These are phyloP conservation scores for Coemansia sp. DNA, from an alignment of 192 early-diverging fungal species.

Conservation along the genomic window DNA sequence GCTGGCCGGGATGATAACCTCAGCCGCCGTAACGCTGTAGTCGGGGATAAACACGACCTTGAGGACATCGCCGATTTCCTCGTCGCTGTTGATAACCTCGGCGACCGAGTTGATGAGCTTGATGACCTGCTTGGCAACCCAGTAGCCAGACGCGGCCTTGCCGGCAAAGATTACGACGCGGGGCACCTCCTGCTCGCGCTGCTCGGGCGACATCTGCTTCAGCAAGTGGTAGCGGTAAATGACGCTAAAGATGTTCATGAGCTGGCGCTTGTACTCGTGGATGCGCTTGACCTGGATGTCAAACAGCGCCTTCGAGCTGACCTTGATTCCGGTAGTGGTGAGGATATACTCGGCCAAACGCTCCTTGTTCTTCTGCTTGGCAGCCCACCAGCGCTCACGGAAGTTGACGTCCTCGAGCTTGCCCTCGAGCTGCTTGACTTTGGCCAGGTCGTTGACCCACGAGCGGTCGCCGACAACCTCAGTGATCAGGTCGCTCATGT, in stretches of 20 bases:
- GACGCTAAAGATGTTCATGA: slow-evolving; percentile 95
- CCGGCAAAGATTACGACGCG: slow-evolving; percentile 95
- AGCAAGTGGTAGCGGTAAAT: slow-evolving; percentile 90
- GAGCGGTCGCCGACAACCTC: slow-evolving; percentile 69
- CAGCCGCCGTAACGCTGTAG: slow-evolving; percentile 97
- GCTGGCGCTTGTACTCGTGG: slow-evolving; percentile 99
- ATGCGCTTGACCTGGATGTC: slow-evolving; percentile 98
- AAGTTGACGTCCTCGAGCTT: slow-evolving; percentile 67
- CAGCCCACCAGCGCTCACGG: slow-evolving; percentile 81
- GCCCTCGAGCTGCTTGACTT: slow-evolving; percentile 65
- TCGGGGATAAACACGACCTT: slow-evolving; percentile 98
- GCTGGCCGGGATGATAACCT: slow-evolving; percentile 93
- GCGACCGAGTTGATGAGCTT: slow-evolving; percentile 98
- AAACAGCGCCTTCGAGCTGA: slow-evolving; percentile 88
- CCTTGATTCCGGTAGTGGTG: slow-evolving; percentile 63
- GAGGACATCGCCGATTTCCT: slow-evolving; percentile 74
- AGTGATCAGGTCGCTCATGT: slow-evolving; percentile 78
- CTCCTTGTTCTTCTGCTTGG: slow-evolving; percentile 90
- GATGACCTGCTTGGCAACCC: slow-evolving; percentile 97
- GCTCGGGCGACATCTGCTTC: slow-evolving; percentile 72
- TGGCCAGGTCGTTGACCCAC: slow-evolving; percentile 77
- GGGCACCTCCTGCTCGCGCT: slow-evolving; percentile 58
- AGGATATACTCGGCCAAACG: slow-evolving; percentile 86
- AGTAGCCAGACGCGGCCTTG: slow-evolving; percentile 97
- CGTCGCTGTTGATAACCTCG: slow-evolving; percentile 84